These are phyloP conservation scores for Paecilomyces sp. DNA, from an alignment of 2,329 filamentous ascomycete genomes.

Conservation along the genomic window DNA sequence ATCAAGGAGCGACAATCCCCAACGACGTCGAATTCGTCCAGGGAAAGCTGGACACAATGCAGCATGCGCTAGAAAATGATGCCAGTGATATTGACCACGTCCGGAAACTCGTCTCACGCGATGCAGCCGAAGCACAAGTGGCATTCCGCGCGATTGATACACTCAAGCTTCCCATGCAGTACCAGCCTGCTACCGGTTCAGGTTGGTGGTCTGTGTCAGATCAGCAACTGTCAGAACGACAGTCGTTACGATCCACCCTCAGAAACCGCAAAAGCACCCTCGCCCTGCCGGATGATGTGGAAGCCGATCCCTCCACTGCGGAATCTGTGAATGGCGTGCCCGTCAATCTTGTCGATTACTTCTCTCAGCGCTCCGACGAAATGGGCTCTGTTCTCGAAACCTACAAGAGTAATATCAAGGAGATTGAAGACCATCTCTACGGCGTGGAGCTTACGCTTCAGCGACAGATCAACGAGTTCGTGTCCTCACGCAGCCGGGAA, in stretches of 20 bases:
- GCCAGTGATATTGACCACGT: constrained; percentile 52
- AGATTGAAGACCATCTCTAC: constrained; percentile 60
- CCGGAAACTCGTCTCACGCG: constrained; percentile 54
- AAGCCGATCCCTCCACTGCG: constrained; percentile 30
- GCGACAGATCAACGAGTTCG: constrained; percentile 53
- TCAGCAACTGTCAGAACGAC: constrained; percentile 31
- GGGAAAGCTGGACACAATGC: constrained; percentile 55
- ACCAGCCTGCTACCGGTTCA: constrained; percentile 43
- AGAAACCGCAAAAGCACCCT: constrained; percentile 32
- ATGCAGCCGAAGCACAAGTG: constrained; percentile 63
- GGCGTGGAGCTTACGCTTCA: constrained; percentile 55
- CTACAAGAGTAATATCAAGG: constrained; percentile 53
- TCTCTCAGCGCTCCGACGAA: constrained; percentile 56
- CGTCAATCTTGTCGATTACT: constrained; percentile 56
- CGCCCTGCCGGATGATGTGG: constrained; percentile 41
- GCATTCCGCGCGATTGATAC: constrained; percentile 69
- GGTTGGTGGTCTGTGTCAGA: constrained; percentile 35
- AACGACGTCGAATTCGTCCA: constrained; percentile 59
- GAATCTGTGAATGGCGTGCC: constrained; percentile 45
- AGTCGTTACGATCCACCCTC: constrained; percentile 31
- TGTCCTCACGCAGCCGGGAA: constrained; percentile 33
- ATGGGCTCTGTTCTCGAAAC: constrained; percentile 52
- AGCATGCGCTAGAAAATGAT: constrained; percentile 57
- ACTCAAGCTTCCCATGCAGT: constrained; percentile 60
- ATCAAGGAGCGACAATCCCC: constrained; percentile 57